Base-by-base conservation (phyloP, 1,139 yeast species). In the Diutina neorugosa region DNA sequence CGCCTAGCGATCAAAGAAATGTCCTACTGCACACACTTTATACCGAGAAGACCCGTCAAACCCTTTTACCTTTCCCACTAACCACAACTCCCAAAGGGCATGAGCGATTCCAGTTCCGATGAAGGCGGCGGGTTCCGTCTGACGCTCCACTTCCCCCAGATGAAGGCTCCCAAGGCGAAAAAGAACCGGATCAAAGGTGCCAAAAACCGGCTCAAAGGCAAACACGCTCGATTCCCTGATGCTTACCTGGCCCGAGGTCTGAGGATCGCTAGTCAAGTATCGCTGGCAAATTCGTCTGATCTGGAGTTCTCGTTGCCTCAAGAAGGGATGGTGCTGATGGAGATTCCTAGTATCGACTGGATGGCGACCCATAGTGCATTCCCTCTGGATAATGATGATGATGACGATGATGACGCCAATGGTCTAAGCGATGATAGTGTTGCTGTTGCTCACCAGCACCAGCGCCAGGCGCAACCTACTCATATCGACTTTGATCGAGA, bases 81-180 rank as follows among this genome's bases (percentile, higher is more conserved):
- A 31, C 6, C 37, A n/a, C n/a, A n/a, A n/a, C n/a, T n/a, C n/a
- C n/a, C n/a, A 42, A 4, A 18, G n/a, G n/a, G n/a, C 6, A 46
- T 46, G 50, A 27, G 40, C 31, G 40, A 46, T 9, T 6, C 41
- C 40, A 46, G 50, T 27, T 27, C 40, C 7, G 50, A 46, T 16
- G 50, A 46, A n/a, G 50, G 21, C n/a, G 21, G 18, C 12, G 50
- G 50, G 50, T 46, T 46, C 40, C 50, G 27, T n/a, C 27, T 27
- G 21, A 12, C 21, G 19, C 50, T 46, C 27, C 37, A 27, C 20
- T 46, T 46, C 40, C 50, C 50, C 40, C 37, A 46, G 23, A 18
- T 46, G 37, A 25, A 27, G 23, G 37, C 14, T 21, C 16, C 27
- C 18, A 34, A 23, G 18, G 12, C 16, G 5, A 46, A 46, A 23